Percentiles rank a stretch among this genome's conserved stretches.
phyloP scores from a whole-genome alignment of 2,329 filamentous ascomycete genomes.

The Cadophora luteo-olivacea region DNA sequence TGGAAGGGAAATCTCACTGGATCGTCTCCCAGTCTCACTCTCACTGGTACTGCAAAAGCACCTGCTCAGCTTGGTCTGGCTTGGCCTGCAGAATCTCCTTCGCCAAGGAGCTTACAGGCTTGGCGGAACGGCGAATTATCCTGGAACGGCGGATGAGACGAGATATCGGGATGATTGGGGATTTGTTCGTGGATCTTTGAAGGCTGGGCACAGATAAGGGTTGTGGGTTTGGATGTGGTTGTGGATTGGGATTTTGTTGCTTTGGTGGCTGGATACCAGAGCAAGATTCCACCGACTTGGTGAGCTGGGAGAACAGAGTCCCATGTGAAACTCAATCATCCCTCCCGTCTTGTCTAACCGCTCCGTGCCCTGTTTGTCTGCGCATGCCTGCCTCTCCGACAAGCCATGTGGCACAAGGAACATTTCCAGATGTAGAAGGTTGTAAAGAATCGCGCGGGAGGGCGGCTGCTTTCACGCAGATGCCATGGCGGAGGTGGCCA shows the following conservation, averaged over 20 bases:
- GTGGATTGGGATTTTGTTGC: background rate
- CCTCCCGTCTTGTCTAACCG: background rate
- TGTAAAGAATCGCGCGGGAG: background rate
- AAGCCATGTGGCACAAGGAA: constrained; percentile 3
- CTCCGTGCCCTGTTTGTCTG: background rate
- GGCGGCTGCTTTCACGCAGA: constrained; percentile 9
- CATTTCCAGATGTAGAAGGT: constrained; percentile 15
- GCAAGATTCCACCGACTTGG: background rate
- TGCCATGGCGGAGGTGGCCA: background rate
- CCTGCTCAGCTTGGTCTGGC: constrained; percentile 11
- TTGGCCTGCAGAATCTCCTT: background rate
- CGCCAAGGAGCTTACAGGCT: background rate
- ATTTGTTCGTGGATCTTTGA: background rate
- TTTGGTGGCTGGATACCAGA: background rate
- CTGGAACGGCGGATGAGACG: background rate
- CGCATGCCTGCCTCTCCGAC: background rate
- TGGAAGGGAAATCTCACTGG: constrained; percentile 2
- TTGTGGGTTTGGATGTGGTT: background rate
- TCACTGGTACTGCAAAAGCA: background rate
- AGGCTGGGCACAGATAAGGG: constrained; percentile 1
- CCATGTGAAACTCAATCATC: background rate
- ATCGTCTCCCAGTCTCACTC: background rate
- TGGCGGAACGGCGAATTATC: constrained; percentile 2
- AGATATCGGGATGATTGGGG: constrained; percentile 8
- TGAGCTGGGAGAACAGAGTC: background rate